phyloP scores from a whole-genome alignment of 176 grass and related monocot species.

The Saccharum spontaneum region DNA sequence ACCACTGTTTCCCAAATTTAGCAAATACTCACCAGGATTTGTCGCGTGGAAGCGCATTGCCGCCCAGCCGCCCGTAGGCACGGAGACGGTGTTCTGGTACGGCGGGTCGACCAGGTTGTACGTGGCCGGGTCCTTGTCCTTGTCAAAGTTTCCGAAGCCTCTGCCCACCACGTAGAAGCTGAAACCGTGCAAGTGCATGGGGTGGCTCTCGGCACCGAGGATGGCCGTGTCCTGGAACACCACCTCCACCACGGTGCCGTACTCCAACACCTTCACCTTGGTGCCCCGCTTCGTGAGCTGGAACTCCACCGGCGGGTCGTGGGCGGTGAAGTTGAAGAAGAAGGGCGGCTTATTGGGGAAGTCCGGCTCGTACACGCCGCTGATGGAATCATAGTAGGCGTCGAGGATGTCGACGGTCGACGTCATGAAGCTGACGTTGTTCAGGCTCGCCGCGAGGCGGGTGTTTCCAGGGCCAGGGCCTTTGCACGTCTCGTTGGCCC shows the following conservation, averaged over 20 bases:
- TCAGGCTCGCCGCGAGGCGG: constrained; percentile 37
- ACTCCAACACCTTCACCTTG: constrained; percentile 52
- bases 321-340: constrained; percentile 45
- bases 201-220: constrained; percentile 64
- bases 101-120: constrained; percentile 70
- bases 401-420: constrained; percentile 43
- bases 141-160: constrained; percentile 56
- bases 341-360: constrained; percentile 52
- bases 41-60: constrained; percentile 55
- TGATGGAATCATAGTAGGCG: constrained; percentile 30
- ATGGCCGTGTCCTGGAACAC: constrained; percentile 71
- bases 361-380: constrained; percentile 37
- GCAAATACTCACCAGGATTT: constrained; percentile 49
- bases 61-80: constrained; percentile 55
- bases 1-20: not conserved
- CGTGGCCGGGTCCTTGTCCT: not conserved
- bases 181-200: constrained; percentile 65
- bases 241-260: constrained; percentile 45
- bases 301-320: not conserved
- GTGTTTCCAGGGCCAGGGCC: not conserved
- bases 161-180: constrained; percentile 57
- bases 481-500: not conserved
- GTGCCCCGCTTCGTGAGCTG: constrained; percentile 25
- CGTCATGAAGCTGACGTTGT: constrained; percentile 39
- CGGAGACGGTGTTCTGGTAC: constrained; percentile 53